A percentile compares a stretch with the other conserved stretches of the same genome.
phyloP scores from a whole-genome alignment of 2,329 filamentous ascomycete species.

The Aureobasidium sp. region DNA sequence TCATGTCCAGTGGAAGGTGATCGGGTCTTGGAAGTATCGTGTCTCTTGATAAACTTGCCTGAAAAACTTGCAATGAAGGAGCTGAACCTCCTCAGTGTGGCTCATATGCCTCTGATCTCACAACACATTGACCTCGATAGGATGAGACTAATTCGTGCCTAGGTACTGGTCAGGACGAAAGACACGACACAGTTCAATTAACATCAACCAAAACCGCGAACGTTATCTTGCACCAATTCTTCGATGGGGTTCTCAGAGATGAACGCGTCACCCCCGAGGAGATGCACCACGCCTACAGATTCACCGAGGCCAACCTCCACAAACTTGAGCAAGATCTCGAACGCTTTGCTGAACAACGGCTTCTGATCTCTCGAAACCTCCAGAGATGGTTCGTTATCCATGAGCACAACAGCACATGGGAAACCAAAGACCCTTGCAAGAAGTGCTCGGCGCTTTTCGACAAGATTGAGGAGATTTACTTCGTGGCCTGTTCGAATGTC shows the following conservation, averaged over 20 bases:
- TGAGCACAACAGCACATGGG: not conserved
- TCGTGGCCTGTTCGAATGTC: not conserved
- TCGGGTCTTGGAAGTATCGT: not conserved
- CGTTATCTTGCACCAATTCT: not conserved
- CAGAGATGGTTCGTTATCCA: not conserved
- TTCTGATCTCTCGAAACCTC: not conserved
- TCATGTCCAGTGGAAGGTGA: not conserved
- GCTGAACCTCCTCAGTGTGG: not conserved
- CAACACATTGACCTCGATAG: not conserved
- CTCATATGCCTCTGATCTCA: not conserved
- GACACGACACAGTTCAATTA: too few species aligned
- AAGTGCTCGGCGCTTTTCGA: not conserved
- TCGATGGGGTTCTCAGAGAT: not conserved
- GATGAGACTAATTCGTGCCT: not conserved
- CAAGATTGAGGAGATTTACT: not conserved
- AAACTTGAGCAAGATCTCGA: not conserved
- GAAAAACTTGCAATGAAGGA: not conserved
- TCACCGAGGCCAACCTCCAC: not conserved
- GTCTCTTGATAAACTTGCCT: not conserved
- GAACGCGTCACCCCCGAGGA: not conserved
- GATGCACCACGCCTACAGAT: not conserved
- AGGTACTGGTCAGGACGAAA: not conserved
- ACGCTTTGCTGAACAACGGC: not conserved
- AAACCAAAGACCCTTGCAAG: not conserved
- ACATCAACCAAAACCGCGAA: not conserved